Evolutionary conservation across 2,329 filamentous ascomycete species (phyloP), one percentile per base, ranked within the genome.

Genomic region (Fusarium sp.): DNA sequence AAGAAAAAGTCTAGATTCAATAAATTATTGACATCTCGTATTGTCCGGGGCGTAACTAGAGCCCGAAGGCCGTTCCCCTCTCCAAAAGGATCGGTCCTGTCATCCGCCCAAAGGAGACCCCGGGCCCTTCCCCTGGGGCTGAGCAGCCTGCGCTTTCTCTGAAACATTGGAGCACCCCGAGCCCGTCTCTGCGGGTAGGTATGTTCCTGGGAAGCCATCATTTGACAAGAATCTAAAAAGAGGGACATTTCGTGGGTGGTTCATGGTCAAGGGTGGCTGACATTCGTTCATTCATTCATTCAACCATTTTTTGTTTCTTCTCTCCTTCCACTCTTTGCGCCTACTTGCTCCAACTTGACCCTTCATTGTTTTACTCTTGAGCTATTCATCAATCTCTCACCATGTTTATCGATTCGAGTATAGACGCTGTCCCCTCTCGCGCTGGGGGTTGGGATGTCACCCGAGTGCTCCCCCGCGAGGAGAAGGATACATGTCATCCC

Each of bases 91-190:
- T 30, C 27, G 27, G 18, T 18, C 18, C 27, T 30, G 48, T 32
- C 48, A 32, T 32, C 48, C 48, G 48, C 4, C 11, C 16, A 18
- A n/a, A 20, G 23, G 39, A 52, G 25, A 52, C 48, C 45, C 48
- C 14, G 48, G 48, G 18, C 43, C 25, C 14, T 43, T 48, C 23
- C 23, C 43, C 48, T 54, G 48, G 48, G 48, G 71, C 68, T 67
- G 66, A 76, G 61, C 27, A 30, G 27, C 27, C 27, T 30, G 27
- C 27, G 27, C 66, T 74, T 74, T n/a, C 69, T 25, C 73, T 76
- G 75, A 76, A 77, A 77, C 75, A 77, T 77, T 54, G 67, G 59
- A 72, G 66, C 37, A 52, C 59, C 27, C 48, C 27, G 48, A 32
- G 27, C 48, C 48, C 27, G 25, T 32, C 20, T 4, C 27, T 13